Base-by-base conservation (phyloP, 2,329 filamentous ascomycete species). In the Periconia sp. region DNA sequence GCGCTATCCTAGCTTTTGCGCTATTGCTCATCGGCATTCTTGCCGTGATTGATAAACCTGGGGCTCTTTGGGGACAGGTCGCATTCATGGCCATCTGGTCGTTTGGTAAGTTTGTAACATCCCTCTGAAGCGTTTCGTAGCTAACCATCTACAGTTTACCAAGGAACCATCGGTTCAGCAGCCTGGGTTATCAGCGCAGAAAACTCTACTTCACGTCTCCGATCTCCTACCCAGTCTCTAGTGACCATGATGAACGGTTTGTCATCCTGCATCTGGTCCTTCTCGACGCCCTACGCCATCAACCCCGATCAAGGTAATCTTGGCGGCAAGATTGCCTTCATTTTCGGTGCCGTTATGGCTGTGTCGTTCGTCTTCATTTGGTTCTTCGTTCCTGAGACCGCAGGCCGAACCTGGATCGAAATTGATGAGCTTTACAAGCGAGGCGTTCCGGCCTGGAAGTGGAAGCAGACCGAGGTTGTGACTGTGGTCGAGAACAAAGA, bases 311-410 rank as follows among this genome's bases (percentile, higher is more conserved):
- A 86, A 40, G 84, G 84, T 16, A 80, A 89, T 56, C 78, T 94
- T 0, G 65, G 71, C 36, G 70, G 71, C 37, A 76, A 76, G 53
- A 75, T 80, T 12, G 79, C 79, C 63, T 80, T 78, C 60, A 72
- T 80, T 56, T 80, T 77, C 75, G 76, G 74, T 31, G 70, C 69
- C n/a, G 76, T 75, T 62, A 79, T 78, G 61, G 71, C 74, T 30
- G 59, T 78, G 46, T 77, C 73, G 46, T 68, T 64, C 26, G 57
- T 68, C 10, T 59, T 59, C 35, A 50, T 59, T 18, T 63, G 41
- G 24, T 84, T 86, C 61, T 83, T 83, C 70, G 33, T 94, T 61
- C 92, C 91, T 66, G 89, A 94, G 75, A 94, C 89, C 41, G 92
- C 92, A 76, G 87, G 86, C 4, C 77, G 58, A 13, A 62, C 57